Evolutionary conservation across 352 stramenopile genomes (phyloP).

Genomic region (Elongisporangium anandrum): DNA sequence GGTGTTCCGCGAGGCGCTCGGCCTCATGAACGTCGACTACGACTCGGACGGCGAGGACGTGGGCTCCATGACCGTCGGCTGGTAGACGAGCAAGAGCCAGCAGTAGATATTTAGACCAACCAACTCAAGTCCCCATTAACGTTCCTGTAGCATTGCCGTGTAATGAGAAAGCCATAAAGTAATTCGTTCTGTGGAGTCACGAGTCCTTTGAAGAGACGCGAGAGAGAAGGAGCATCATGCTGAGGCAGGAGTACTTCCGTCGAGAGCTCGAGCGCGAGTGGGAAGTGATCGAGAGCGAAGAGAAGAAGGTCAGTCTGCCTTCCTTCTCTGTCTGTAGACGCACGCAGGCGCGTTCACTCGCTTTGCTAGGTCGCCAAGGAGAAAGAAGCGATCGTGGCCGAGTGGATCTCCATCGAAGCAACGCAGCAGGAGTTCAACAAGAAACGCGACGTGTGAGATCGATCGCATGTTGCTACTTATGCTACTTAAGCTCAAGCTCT

Average conservation of each 20-base stretch:
- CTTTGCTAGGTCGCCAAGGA: slow-evolving; percentile 52
- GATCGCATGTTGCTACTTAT: not conserved
- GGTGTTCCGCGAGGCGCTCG: slow-evolving; percentile 70
- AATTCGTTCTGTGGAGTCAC: not conserved
- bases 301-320: slow-evolving; percentile 52
- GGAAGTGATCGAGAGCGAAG: slow-evolving; percentile 43
- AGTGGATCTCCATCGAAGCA: slow-evolving; percentile 68
- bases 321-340: not conserved
- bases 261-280: slow-evolving; percentile 63
- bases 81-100: slow-evolving; percentile 20
- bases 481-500: not conserved
- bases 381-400: slow-evolving; percentile 69
- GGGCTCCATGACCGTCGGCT: slow-evolving; percentile 74
- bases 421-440: slow-evolving; percentile 55
- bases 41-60: slow-evolving; percentile 76
- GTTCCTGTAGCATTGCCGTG: not conserved
- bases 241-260: slow-evolving; percentile 47
- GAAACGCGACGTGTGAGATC: slow-evolving; percentile 49
- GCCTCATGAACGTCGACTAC: slow-evolving; percentile 56
- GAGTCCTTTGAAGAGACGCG: not conserved
- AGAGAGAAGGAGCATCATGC: slow-evolving; percentile 10
- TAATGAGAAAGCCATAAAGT: not conserved
- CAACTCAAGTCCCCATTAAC: not conserved
- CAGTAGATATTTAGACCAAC: not conserved
- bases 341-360: not conserved